Evolutionary conservation across 768 basidiomycete genomes (phyloP).

Genomic region (Leccinum uliginosum): DNA sequence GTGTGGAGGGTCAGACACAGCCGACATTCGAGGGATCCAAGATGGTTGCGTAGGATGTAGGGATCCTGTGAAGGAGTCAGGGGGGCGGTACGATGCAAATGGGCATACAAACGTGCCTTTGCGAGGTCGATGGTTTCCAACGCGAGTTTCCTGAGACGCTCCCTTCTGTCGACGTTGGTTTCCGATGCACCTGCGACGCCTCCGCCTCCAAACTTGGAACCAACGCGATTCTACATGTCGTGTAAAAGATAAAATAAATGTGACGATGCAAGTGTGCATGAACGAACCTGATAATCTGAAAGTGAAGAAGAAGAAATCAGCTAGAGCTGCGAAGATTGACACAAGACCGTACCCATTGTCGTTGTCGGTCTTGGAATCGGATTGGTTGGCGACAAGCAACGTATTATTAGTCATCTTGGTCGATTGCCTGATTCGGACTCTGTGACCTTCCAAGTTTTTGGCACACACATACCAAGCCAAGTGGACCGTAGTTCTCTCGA

Average conservation of each 20-base stretch:
- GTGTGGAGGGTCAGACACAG: slow-evolving; percentile 97
- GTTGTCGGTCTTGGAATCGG: not conserved
- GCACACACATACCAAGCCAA: too few relatives aligned
- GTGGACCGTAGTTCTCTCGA: not conserved
- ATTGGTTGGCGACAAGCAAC: slow-evolving; percentile 4
- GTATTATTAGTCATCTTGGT: not conserved
- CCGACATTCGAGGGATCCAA: slow-evolving; percentile 97
- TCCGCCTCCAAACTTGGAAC: slow-evolving; percentile 93
- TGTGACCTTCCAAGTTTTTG: not conserved
- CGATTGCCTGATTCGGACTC: slow-evolving; percentile 14
- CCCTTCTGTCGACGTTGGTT: slow-evolving; percentile 91
- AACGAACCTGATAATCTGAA: slow-evolving; percentile 64
- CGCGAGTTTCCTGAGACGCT: slow-evolving; percentile 91
- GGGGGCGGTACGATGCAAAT: not conserved
- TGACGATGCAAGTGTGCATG: not conserved
- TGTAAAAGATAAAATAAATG: slow-evolving; percentile 1
- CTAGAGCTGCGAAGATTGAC: not conserved
- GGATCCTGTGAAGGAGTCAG: slow-evolving; percentile 64
- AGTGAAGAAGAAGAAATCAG: slow-evolving; percentile 7
- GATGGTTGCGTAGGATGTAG: slow-evolving; percentile 97
- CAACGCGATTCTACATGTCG: slow-evolving; percentile 78
- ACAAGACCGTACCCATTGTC: slow-evolving; percentile 29
- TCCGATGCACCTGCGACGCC: slow-evolving; percentile 95
- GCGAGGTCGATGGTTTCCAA: slow-evolving; percentile 97
- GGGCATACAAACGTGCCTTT: slow-evolving; percentile 54